Evolutionary conservation across 73 alveolate species (phyloP), one percentile per base, ranked within the genome.

Genomic region (Urostyla sp.): DNA sequence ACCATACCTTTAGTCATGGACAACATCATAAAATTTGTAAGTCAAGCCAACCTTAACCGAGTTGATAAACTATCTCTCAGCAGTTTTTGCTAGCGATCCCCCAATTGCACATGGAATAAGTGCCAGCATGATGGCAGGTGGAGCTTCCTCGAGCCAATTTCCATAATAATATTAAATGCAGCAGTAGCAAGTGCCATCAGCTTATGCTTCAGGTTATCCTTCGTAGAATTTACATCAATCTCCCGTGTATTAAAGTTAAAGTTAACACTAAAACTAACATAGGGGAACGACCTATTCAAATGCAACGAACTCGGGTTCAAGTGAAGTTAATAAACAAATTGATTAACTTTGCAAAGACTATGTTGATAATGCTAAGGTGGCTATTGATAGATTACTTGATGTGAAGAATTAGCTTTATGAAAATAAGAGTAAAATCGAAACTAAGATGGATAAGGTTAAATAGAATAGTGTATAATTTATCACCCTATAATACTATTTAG

Each of bases 111-210:
- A 69, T 46, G 83, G 83, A 1, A 2, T 69, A 18, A 69, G 30
- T n/a, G 83, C 83, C 20, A 69, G 72, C 10, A 69, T 69, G 83
- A 69, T 69, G 83, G 58, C 51, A 24, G 24, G 23, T n/a, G 15
- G 44, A 24, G 56, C 8, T 11, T 31, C 37, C 10, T 55, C 23
- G 18, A 7, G 30, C 6, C 21, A 16, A 21, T 40, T 40, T 38
- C 79, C 79, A 5, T 40, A 63, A 59, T 24, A 59, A 43, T 11
- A 40, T 40, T 10, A 10, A 40, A 15, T 40, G 10, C 51, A 10
- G 15, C 10, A 40, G 20, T 43, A 63, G 44, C n/a, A 28, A n/a
- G 79, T 31, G n/a, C n/a, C n/a, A n/a, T 38, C 60, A 63, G 13
- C 79, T 55, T 34, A 5, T 15, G 8, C 75, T 55, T 5, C 37